Evolutionary conservation across 176 grass and related monocot genomes (phyloP).

Genomic region (Triticum turgidum): DNA sequence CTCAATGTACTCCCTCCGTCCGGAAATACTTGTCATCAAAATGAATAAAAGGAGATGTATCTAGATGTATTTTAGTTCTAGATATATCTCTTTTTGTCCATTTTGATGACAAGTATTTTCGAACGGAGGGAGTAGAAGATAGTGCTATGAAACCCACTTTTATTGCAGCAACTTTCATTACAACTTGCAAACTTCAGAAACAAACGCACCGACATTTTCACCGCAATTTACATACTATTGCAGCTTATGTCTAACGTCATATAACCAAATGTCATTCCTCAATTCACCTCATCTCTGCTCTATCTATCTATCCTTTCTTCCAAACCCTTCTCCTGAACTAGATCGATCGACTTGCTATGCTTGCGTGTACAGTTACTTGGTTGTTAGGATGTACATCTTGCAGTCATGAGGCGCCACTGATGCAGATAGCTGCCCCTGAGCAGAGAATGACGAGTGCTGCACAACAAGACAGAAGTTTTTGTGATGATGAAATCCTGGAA

Average conservation of each 20-base stretch:
- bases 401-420: slow-evolving; percentile 65
- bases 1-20: too few species aligned
- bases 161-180: slow-evolving; percentile 40
- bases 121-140: too few species aligned
- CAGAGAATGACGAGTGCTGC: slow-evolving; percentile 55
- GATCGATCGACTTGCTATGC: background rate
- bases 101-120: too few species aligned
- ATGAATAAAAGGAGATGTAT: too few species aligned
- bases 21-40: too few species aligned
- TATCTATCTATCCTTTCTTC: background rate
- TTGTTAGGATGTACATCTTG: slow-evolving; percentile 87
- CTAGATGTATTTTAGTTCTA: too few species aligned
- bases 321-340: slow-evolving; percentile 8
- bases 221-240: slow-evolving; percentile 13
- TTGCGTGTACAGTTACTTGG: slow-evolving; percentile 11
- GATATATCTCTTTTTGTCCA: too few species aligned
- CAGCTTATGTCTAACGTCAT: background rate
- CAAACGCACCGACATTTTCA: slow-evolving; percentile 13
- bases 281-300: background rate
- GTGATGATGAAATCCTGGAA: background rate
- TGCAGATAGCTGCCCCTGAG: slow-evolving; percentile 50
- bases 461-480: background rate
- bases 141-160: background rate
- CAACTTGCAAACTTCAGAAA: slow-evolving; percentile 37
- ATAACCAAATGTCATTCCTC: slow-evolving; percentile 1